phyloP scores from a whole-genome alignment of 768 basidiomycete genomes.

The Tylopilus sp. region DNA sequence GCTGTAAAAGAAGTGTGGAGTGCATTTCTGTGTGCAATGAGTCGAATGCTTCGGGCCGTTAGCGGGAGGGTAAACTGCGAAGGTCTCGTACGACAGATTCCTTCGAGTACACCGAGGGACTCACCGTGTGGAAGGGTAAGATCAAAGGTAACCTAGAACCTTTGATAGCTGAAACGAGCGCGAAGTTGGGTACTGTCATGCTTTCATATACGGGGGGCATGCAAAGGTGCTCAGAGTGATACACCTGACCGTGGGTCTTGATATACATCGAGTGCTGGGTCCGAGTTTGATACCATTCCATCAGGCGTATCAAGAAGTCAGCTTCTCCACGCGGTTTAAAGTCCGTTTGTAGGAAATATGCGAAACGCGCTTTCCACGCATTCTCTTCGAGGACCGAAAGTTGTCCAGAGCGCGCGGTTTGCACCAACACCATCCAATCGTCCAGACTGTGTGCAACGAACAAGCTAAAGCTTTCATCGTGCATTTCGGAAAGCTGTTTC shows the following conservation, averaged over 20 bases:
- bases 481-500: slow-evolving; percentile 34
- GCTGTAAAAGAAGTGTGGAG: slow-evolving; percentile 43
- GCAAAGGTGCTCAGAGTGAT: slow-evolving; percentile 15
- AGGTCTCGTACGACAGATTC: background rate
- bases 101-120: slow-evolving; percentile 6
- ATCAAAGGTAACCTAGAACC: slow-evolving; percentile 38
- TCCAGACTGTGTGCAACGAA: slow-evolving; percentile 28
- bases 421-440: slow-evolving; percentile 37
- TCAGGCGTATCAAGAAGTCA: slow-evolving; percentile 42
- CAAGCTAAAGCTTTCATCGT: slow-evolving; percentile 30
- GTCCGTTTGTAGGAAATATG: slow-evolving; percentile 25
- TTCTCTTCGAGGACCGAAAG: slow-evolving; percentile 24
- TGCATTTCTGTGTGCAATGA: slow-evolving; percentile 47
- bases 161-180: slow-evolving; percentile 23
- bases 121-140: slow-evolving; percentile 48
- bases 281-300: slow-evolving; percentile 41
- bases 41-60: slow-evolving; percentile 37
- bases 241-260: slow-evolving; percentile 31
- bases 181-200: slow-evolving; percentile 15
- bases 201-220: slow-evolving; percentile 6
- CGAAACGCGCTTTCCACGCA: slow-evolving; percentile 33
- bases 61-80: slow-evolving; percentile 46
- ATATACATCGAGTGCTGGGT: slow-evolving; percentile 44
- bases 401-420: slow-evolving; percentile 24
- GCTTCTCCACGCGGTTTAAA: slow-evolving; percentile 35